Evolutionary conservation across 2,329 filamentous ascomycete genomes (phyloP), one percentile per base, ranked within the genome.

Genomic region (Neodidymelliopsis sp.): DNA sequence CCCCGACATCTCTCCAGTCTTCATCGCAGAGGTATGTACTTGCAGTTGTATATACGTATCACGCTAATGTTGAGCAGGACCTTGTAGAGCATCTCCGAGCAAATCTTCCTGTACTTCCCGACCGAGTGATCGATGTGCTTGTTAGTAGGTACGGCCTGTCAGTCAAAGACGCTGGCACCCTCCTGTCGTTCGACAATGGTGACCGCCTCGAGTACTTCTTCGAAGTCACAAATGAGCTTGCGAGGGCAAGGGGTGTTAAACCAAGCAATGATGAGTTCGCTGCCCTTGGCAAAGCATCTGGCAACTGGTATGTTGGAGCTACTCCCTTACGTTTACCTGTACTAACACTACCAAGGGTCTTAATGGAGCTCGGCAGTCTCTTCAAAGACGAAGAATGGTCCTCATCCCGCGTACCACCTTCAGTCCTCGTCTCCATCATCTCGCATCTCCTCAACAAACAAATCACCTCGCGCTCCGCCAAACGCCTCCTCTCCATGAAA

Each of bases 151-250:
- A 90, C 62, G 84, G 84, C 0, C 77, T 99, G 10, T 88, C 86
- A 0, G 70, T 84, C 6, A 94, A 94, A 67, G 94, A 99, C 65
- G 92, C 93, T 1, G 82, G 89, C 57, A 89, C 91, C 0, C 77
- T 99, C 24, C 80, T 92, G 35, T 81, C 84, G 6, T 77, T 96
- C 1, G 89, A 97, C 55, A 83, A 88, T 44, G 92, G 92, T 6
- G 85, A 85, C 6, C 83, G 92, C 30, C 75, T 94, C 4, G 87
- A 96, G 59, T 97, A 92, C 71, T 95, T 91, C 65, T 86, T 88
- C 65, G 80, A 83, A 19, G 83, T 90, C 0, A 77, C 89, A 13
- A 60, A 54, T 31, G 41, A 53, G 35, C 63, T 69, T 28, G 35
- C 41, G 15, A 29, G 39, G 13, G 10, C 27, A 37, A 24, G 16